phyloP scores from a whole-genome alignment of 2,329 filamentous ascomycete genomes.

The Talaromyces albobiverticillius region DNA sequence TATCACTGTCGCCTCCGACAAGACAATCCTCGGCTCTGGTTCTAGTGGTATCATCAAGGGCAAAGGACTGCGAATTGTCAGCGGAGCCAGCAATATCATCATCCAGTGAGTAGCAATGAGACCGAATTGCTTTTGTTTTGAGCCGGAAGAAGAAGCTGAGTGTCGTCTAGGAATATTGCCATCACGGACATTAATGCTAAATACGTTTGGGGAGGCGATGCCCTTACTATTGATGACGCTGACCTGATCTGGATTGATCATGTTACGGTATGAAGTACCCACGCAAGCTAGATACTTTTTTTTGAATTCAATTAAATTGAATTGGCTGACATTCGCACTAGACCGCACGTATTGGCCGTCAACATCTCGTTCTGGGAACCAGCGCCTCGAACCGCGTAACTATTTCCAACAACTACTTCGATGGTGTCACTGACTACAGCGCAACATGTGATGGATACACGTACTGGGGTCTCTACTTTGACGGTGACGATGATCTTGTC shows the following conservation, averaged over 20 bases:
- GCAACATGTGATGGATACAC: constrained; percentile 58
- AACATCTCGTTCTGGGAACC: constrained; percentile 60
- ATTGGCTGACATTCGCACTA: constrained; percentile 21
- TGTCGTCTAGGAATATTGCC: constrained; percentile 45
- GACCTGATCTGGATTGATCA: constrained; percentile 52
- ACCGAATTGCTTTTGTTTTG: too few relatives aligned
- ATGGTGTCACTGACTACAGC: constrained; percentile 54
- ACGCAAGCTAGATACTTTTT: not conserved
- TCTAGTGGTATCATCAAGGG: constrained; percentile 55
- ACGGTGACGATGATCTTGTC: constrained; percentile 55
- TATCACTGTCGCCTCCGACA: constrained; percentile 57
- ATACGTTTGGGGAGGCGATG: constrained; percentile 61
- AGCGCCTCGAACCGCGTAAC: constrained; percentile 54
- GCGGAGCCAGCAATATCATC: constrained; percentile 55
- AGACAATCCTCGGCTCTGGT: constrained; percentile 56
- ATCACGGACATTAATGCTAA: constrained; percentile 56
- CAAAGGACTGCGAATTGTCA: constrained; percentile 53
- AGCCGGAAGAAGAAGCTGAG: not conserved
- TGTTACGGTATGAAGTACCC: constrained; percentile 38
- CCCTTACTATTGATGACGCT: constrained; percentile 51
- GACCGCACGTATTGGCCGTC: constrained; percentile 58
- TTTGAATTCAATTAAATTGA: not conserved
- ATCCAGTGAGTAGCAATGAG: constrained; percentile 46
- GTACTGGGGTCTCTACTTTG: constrained; percentile 61
- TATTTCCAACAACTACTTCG: constrained; percentile 60